phyloP scores from a whole-genome alignment of 139 green algal genomes.

The Tetratostichococcus sp. region DNA sequence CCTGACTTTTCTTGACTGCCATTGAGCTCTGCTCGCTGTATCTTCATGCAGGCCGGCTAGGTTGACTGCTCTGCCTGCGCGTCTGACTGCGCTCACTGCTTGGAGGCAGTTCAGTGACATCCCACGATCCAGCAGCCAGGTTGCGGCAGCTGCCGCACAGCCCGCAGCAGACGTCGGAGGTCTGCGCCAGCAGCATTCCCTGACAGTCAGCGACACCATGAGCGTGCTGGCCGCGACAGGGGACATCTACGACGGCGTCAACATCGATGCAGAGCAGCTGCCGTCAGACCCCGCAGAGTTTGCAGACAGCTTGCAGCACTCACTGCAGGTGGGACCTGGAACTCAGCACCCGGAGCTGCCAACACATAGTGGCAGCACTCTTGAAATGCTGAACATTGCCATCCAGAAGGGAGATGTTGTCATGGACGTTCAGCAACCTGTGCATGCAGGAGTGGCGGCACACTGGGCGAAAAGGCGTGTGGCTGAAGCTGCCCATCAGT shows the following conservation, averaged over 20 bases:
- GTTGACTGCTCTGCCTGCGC: too few relatives aligned
- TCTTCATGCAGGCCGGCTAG: too few relatives aligned
- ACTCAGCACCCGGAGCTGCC: too few relatives aligned
- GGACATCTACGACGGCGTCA: slow-evolving; percentile 58
- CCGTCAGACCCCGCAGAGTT: slow-evolving; percentile 43
- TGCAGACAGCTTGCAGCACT: slow-evolving; percentile 21
- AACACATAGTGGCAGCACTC: too few relatives aligned
- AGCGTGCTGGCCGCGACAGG: slow-evolving; percentile 14
- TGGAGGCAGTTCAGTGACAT: not conserved
- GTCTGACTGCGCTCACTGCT: too few relatives aligned
- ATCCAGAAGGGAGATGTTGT: too few relatives aligned
- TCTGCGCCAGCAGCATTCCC: not conserved
- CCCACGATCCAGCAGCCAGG: not conserved
- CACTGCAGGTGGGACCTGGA: slow-evolving; percentile 16
- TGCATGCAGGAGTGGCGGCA: slow-evolving; percentile 44
- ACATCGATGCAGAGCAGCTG: slow-evolving; percentile 35
- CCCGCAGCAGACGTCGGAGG: not conserved
- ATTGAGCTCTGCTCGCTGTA: too few relatives aligned
- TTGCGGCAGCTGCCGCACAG: too few relatives aligned
- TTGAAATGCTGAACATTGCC: too few relatives aligned
- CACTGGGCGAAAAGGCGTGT: slow-evolving; percentile 52
- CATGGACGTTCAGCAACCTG: too few relatives aligned
- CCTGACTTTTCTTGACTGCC: too few relatives aligned
- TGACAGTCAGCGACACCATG: not conserved
- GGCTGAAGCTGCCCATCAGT: slow-evolving; percentile 54